phyloP scores from a whole-genome alignment of 495 filamentous ascomycete genomes.

The Aspergillus diversus region DNA sequence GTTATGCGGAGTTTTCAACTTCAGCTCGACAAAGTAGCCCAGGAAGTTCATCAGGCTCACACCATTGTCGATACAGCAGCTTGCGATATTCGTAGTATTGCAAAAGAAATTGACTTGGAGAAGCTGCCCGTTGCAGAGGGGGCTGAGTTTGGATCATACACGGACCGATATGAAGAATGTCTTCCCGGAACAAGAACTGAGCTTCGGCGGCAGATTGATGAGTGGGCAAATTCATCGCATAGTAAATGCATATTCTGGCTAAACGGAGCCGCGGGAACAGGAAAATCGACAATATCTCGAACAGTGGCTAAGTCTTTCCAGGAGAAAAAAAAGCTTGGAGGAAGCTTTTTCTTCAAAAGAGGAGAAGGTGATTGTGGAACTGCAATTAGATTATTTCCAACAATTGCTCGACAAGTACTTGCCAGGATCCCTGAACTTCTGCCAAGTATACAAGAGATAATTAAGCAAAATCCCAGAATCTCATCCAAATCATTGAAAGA shows the following conservation, averaged over 20 bases:
- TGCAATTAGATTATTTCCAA: conserved; percentile 44
- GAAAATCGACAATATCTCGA: conserved; percentile 3
- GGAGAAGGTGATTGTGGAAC: conserved; percentile 44
- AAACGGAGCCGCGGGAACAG: conserved; percentile 1
- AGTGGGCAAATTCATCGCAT: not conserved
- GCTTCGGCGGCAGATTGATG: not conserved
- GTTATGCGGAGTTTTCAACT: not conserved
- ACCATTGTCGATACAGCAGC: not conserved
- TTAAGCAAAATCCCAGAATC: conserved; percentile 37
- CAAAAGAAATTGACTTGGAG: not conserved
- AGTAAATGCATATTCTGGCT: conserved; percentile 9
- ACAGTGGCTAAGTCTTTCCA: not conserved
- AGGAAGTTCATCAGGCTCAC: not conserved
- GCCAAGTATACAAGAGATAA: conserved; percentile 36
- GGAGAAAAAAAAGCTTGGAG: not conserved
- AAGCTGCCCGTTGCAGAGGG: not conserved
- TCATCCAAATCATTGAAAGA: conserved; percentile 35
- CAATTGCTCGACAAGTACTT: conserved; percentile 48
- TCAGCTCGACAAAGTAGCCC: not conserved
- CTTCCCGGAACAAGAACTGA: conserved; percentile 1
- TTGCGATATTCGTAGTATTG: not conserved
- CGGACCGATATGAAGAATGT: conserved; percentile 5
- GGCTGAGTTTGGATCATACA: conserved; percentile 3
- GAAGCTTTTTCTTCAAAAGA: conserved; percentile 20
- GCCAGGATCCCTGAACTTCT: conserved; percentile 29